Evolutionary conservation across 352 stramenopile genomes (phyloP).

Genomic region (Globisporangium paddicum): DNA sequence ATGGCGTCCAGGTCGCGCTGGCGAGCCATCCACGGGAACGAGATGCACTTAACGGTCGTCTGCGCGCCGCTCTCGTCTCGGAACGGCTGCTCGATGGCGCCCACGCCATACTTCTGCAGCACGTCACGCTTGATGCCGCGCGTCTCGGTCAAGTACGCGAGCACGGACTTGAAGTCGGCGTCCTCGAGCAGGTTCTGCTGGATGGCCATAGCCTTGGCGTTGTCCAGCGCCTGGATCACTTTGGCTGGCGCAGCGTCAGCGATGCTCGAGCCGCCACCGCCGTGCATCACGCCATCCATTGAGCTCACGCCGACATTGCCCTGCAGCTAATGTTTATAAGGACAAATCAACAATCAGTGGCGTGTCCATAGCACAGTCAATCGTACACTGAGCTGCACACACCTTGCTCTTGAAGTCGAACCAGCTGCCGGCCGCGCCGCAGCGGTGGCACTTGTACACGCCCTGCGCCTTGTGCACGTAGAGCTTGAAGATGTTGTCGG

Average conservation of each 20-base stretch:
- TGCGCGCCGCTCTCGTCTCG: constrained; percentile 53
- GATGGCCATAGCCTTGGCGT: constrained; percentile 79
- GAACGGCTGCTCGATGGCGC: constrained; percentile 86
- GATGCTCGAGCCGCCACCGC: constrained; percentile 8
- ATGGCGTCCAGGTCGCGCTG: constrained; percentile 77
- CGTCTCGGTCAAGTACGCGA: constrained; percentile 66
- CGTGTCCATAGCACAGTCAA: not conserved
- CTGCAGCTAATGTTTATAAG: constrained; percentile 28
- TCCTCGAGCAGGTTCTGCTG: constrained; percentile 79
- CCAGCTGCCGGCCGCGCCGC: constrained; percentile 79
- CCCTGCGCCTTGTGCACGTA: constrained; percentile 87
- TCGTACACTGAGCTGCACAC: not conserved
- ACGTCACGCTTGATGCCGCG: constrained; percentile 67
- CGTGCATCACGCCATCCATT: constrained; percentile 30
- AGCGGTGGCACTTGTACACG: constrained; percentile 90
- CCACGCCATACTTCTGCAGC: constrained; percentile 87
- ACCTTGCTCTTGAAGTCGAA: constrained; percentile 88
- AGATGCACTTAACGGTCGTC: constrained; percentile 82
- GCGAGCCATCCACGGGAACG: constrained; percentile 95
- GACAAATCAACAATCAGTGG: not conserved
- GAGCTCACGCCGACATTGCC: constrained; percentile 47
- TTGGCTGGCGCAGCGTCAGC: constrained; percentile 34
- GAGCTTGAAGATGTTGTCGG: constrained; percentile 89
- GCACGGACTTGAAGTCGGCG: constrained; percentile 48
- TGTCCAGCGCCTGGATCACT: constrained; percentile 76